Base-by-base conservation (phyloP, 106 monocot species). In the Phalaenopsis equestris region DNA sequence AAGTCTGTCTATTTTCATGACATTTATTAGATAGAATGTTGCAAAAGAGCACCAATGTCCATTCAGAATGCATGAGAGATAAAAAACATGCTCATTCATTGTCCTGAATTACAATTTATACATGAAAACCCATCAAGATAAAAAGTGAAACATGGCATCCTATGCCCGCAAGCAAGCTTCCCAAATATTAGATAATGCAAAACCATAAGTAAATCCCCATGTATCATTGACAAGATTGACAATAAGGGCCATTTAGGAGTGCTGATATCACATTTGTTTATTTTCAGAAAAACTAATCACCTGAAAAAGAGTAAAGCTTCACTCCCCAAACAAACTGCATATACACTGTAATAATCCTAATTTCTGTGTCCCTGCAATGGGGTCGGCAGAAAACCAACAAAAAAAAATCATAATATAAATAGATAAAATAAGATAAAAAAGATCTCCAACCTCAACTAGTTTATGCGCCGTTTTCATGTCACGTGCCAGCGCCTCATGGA, bases 381-480 rank as follows among this genome's bases (percentile, higher is more conserved):
- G 6, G 5, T 61, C 61, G 6, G 2, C 7, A 61, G 21, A 61
- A 21, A 30, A 30, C 30, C 30, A 30, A 30, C 30, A 30, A 30
- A 30, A 30, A 30, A 30, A 30, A 30, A 30, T 30, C 30, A 30
- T 30, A 57, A 57, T 14, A 61, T 37, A 70, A 70, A 36, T 36
- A 70, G 6, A 70, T 9, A 45, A 42, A 74, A 74, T 18, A 74
- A 76, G 6, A 72, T 14, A 4, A 43, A 45, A 17, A 45, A 19
- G 41, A 72, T 73, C 45, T 45, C 91, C 55, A 83, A 98, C 98
- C 99, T 99, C 99, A 24, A 95, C 94, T 52, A 95, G 84, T 75
- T 99, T 88, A 81, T 99, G 99, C 18, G 95, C 99, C 1, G 88
- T 95, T 88, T 85, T 95, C 99, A 99, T 99, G 55, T 99, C 95